A percentile compares a stretch with the other conserved stretches of the same genome.
phyloP scores from a whole-genome alignment of 306 rosid species.

The Prinsepia uniflora region DNA sequence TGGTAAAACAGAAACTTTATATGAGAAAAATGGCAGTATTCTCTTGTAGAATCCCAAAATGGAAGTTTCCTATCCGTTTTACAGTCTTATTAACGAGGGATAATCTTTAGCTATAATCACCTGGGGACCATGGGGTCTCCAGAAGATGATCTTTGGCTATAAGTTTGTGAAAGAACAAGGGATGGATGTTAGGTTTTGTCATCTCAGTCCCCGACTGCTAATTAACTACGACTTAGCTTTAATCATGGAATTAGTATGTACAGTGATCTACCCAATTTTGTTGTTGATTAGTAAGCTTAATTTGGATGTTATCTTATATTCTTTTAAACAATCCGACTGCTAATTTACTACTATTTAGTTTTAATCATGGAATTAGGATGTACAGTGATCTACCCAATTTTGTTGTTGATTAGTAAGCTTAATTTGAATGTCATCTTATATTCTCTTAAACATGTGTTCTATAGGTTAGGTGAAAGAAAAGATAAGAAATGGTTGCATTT shows the following conservation, averaged over 20 bases:
- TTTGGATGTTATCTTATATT: neutral
- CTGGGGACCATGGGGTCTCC: neutral
- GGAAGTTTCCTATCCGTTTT: no score
- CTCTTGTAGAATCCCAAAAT: neutral
- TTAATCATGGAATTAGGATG: neutral
- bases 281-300: neutral
- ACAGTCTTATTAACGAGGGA: no score
- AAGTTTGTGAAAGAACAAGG: neutral
- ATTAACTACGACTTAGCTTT: neutral
- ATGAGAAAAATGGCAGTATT: neutral
- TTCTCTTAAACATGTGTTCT: neutral
- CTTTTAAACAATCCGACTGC: neutral
- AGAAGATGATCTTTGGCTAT: neutral
- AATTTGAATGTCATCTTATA: neutral
- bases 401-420: neutral
- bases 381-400: neutral
- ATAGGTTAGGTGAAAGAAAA: neutral
- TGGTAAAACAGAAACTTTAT: neutral
- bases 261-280: neutral
- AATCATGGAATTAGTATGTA: neutral
- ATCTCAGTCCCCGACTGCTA: neutral
- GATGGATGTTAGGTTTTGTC: neutral
- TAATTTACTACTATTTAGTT: neutral
- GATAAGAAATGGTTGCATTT: conserved; percentile 29
- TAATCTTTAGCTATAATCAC: no score